phyloP scores from a whole-genome alignment of 768 basidiomycete genomes.

The Gloeostereum incarnatum region DNA sequence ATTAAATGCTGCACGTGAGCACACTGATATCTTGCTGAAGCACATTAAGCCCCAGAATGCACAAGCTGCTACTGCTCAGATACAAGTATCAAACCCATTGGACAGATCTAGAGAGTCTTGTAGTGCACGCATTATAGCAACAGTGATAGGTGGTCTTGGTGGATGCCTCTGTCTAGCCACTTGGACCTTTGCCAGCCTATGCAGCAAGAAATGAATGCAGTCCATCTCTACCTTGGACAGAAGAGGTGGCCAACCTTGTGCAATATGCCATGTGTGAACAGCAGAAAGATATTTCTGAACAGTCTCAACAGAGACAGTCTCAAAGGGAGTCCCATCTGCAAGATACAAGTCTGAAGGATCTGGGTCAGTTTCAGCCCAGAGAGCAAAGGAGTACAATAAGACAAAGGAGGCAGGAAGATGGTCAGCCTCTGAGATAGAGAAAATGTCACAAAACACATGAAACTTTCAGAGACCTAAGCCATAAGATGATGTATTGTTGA shows the following conservation, averaged over 20 bases:
- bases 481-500: conserved; percentile 11
- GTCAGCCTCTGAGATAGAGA: conserved; percentile 15
- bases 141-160: conserved; percentile 20
- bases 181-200: conserved; percentile 18
- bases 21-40: too few relatives aligned
- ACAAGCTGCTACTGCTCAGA: conserved; percentile 24
- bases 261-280: conserved; percentile 25
- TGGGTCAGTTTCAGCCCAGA: conserved; percentile 25
- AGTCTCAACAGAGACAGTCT: conserved; percentile 17
- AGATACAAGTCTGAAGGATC: conserved; percentile 3
- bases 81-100: conserved; percentile 26
- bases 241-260: conserved; percentile 25
- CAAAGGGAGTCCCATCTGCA: conserved; percentile 12
- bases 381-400: conserved; percentile 21
- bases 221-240: conserved; percentile 11
- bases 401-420: conserved; percentile 17
- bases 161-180: conserved; percentile 8
- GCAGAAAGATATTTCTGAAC: conserved; percentile 24
- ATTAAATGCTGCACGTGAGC: conserved; percentile 13
- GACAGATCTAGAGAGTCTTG: conserved; percentile 11
- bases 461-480: conserved; percentile 17
- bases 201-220: conserved; percentile 17
- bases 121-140: conserved; percentile 19
- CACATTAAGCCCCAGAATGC: conserved; percentile 30
- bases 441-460: conserved; percentile 20